Evolutionary conservation across 225 moss, liverwort and hornwort species (phyloP).

Genomic region (Marchantia paleacea): DNA sequence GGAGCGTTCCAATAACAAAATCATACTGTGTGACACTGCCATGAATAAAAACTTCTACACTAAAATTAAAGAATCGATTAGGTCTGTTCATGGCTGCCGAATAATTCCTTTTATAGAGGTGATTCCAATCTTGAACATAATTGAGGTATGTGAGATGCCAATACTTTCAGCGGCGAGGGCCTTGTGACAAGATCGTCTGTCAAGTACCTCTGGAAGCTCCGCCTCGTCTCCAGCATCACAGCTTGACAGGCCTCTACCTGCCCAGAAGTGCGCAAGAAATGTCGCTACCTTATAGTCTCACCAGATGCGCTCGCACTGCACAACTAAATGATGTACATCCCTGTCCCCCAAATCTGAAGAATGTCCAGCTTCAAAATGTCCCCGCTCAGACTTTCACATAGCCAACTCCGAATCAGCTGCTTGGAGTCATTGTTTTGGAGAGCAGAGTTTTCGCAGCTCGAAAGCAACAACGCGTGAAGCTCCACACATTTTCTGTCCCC

Average conservation of each 20-base stretch:
- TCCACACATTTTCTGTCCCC: conserved; percentile 64
- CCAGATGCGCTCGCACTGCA: conserved; percentile 32
- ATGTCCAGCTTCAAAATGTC: conserved; percentile 33
- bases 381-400: conserved; percentile 8
- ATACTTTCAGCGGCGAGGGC: conserved; percentile 31
- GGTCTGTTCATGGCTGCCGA: conserved; percentile 85
- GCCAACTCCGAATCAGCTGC: conserved; percentile 4
- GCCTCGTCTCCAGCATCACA: conserved; percentile 60
- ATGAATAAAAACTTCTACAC: conserved; percentile 60
- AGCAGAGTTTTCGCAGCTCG: conserved; percentile 60
- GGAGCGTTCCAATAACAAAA: conserved; percentile 75
- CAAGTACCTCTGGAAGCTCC: conserved; percentile 28
- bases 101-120: conserved; percentile 72
- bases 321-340: conserved; percentile 32
- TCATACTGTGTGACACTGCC: conserved; percentile 59
- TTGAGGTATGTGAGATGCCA: conserved; percentile 40
- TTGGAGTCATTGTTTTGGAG: conserved; percentile 31
- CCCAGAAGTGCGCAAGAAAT: conserved; percentile 66
- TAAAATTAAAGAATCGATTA: conserved; percentile 75
- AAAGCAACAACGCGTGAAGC: conserved; percentile 63
- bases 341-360: conserved; percentile 23
- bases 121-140: conserved; percentile 75
- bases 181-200: conserved; percentile 26
- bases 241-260: conserved; percentile 88
- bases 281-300: conserved; percentile 46